phyloP scores from a whole-genome alignment of 805 yeast genomes.

The Diddensiella transvaalensis region DNA sequence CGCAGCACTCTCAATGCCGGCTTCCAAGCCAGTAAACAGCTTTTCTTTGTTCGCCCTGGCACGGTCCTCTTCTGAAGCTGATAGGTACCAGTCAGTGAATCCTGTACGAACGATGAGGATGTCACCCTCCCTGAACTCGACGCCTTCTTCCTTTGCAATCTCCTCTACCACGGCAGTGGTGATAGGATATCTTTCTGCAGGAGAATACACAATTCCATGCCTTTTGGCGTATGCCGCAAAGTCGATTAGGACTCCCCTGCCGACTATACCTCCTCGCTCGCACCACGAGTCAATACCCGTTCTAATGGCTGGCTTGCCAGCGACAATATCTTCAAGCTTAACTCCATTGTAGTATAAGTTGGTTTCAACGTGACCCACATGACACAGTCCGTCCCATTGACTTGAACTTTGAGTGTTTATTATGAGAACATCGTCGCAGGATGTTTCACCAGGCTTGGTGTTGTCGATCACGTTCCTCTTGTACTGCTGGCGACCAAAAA shows the following conservation, averaged over 20 bases:
- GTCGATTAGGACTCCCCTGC: constrained; percentile 28
- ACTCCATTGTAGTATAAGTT: constrained; percentile 24
- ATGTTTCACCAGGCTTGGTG: constrained; percentile 5
- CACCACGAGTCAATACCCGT: constrained; percentile 27
- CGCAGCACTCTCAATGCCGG: background rate
- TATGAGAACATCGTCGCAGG: constrained; percentile 24
- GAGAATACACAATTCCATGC: constrained; percentile 2
- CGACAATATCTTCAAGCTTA: constrained; percentile 21
- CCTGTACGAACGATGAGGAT: constrained; percentile 2
- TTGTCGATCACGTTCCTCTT: constrained; percentile 5
- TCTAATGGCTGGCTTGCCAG: constrained; percentile 12
- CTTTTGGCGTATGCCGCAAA: background rate
- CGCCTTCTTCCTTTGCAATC: background rate
- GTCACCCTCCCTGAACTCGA: background rate
- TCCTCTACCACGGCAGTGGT: background rate
- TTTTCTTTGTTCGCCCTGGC: constrained; percentile 7
- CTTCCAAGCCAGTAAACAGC: constrained; percentile 6
- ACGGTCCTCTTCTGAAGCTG: constrained; percentile 9
- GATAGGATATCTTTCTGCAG: background rate
- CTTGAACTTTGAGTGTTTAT: constrained; percentile 7
- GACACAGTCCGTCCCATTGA: constrained; percentile 8
- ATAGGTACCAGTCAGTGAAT: background rate
- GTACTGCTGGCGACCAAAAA: constrained; percentile 1
- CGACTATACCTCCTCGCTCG: constrained; percentile 32
- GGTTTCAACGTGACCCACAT: background rate